These are phyloP conservation scores for Neostapfia colusana DNA, from an alignment of 176 grass and related monocot genomes.

Conservation along the genomic window DNA sequence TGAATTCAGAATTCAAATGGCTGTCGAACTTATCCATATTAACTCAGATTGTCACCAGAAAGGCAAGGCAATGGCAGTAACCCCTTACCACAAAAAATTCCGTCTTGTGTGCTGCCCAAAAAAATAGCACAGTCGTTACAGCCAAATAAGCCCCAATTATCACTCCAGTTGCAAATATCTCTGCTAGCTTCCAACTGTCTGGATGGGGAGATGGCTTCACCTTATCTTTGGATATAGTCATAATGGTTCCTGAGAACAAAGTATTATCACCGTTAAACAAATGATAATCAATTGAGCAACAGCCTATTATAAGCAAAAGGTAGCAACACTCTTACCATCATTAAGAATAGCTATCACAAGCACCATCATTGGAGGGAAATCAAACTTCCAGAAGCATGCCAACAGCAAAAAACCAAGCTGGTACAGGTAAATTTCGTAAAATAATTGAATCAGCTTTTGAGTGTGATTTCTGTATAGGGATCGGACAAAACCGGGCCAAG, in stretches of 20 bases:
- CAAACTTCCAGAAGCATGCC: conserved; percentile 53
- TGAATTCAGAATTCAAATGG: not conserved
- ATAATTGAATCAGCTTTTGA: not conserved
- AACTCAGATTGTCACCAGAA: not conserved
- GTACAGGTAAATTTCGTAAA: conserved; percentile 8
- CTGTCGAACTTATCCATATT: not conserved
- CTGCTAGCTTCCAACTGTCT: conserved; percentile 64
- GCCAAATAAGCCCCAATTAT: conserved; percentile 59
- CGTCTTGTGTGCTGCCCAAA: conserved; percentile 48
- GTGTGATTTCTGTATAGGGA: not conserved
- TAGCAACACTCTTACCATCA: conserved; percentile 47
- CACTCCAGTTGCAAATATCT: conserved; percentile 67
- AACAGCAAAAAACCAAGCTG: conserved; percentile 66
- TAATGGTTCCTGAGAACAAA: conserved; percentile 53
- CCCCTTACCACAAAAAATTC: conserved; percentile 54
- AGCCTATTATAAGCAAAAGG: not conserved
- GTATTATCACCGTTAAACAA: not conserved
- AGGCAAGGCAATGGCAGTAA: conserved; percentile 21
- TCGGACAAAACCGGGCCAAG: not conserved
- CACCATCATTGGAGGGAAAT: conserved; percentile 60
- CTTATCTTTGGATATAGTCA: conserved; percentile 69
- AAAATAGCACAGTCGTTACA: conserved; percentile 55
- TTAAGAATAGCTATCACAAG: conserved; percentile 71
- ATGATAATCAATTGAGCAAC: not conserved
- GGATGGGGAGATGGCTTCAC: conserved; percentile 66